phyloP scores from a whole-genome alignment of 805 yeast species.

The Tanozyma kutaoensis region DNA sequence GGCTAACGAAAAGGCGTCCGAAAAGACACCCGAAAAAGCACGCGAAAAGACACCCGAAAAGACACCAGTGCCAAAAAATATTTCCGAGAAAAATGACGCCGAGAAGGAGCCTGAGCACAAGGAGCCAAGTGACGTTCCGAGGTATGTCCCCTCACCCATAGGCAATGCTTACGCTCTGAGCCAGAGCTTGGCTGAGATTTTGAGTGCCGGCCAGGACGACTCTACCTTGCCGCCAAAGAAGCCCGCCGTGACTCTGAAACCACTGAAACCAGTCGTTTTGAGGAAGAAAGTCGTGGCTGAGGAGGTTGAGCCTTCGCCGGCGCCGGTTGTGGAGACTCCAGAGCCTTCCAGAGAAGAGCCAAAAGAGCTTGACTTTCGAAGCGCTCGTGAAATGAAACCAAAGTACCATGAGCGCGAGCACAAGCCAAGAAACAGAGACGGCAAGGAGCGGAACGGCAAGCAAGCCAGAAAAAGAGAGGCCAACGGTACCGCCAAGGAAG shows the following conservation, averaged over 20 bases:
- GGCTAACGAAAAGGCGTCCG: background rate
- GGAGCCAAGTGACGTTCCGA: no score
- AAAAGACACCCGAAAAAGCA: background rate
- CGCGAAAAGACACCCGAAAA: slow-evolving; percentile 8
- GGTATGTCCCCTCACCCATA: no score
- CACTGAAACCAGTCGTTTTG: slow-evolving; percentile 21
- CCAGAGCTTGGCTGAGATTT: slow-evolving; percentile 25
- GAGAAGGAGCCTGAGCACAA: no score
- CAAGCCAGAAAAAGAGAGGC: background rate
- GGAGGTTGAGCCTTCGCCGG: background rate
- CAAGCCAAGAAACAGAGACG: background rate
- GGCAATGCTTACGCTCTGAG: slow-evolving; percentile 12
- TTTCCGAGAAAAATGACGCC: no score
- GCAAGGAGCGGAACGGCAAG: background rate
- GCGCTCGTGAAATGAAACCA: no score
- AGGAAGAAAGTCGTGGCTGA: slow-evolving; percentile 15
- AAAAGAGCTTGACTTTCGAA: no score
- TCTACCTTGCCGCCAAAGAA: slow-evolving; percentile 1
- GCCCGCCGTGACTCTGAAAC: slow-evolving; percentile 7
- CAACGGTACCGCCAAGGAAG: slow-evolving; percentile 1
- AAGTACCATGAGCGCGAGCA: no score
- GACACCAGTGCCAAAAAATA: slow-evolving; percentile 6
- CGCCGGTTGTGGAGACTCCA: background rate
- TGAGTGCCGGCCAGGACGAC: slow-evolving; percentile 12
- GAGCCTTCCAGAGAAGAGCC: no score